Conservation (phyloP, 1,284 basidiomycete genomes). For the Pyrrhoderma noxium region DNA sequence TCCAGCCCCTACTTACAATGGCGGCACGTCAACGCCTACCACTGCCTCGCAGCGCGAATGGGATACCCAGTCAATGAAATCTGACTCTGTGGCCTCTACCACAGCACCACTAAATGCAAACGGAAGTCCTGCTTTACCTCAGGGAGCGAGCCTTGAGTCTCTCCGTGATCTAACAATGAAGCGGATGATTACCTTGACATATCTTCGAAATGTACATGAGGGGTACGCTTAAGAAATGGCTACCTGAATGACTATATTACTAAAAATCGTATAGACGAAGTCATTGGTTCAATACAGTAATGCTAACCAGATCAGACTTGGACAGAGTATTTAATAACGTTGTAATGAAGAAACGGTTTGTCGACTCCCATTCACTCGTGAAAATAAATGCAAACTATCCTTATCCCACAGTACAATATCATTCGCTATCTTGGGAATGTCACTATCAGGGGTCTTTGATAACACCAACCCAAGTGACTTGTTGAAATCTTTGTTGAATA, state of each 20-base stretch:
- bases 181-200: constrained; percentile 75
- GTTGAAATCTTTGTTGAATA: constrained; percentile 61
- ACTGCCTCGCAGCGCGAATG: constrained; percentile 47
- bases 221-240: constrained; percentile 44
- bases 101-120: constrained; percentile 24
- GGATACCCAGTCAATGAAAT: constrained; percentile 58
- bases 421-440: constrained; percentile 79
- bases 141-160: constrained; percentile 68
- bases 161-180: constrained; percentile 73
- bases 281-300: constrained; percentile 86
- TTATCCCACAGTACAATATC: constrained; percentile 56
- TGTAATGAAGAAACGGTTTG: constrained; percentile 72
- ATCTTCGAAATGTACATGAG: constrained; percentile 76
- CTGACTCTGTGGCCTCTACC: constrained; percentile 37
- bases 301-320: constrained; percentile 65
- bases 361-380: background rate
- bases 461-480: constrained; percentile 73
- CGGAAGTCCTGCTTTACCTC: constrained; percentile 39
- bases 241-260: constrained; percentile 8
- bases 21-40: constrained; percentile 29
- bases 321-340: constrained; percentile 65
- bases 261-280: constrained; percentile 43
- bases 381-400: constrained; percentile 5
- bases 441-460: constrained; percentile 72
- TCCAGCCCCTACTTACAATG: constrained; percentile 9